Percentiles rank a stretch among this genome's conserved stretches.
Conservation (phyloP, 345 rosid species). For the Mallotus nudiflorus region DNA sequence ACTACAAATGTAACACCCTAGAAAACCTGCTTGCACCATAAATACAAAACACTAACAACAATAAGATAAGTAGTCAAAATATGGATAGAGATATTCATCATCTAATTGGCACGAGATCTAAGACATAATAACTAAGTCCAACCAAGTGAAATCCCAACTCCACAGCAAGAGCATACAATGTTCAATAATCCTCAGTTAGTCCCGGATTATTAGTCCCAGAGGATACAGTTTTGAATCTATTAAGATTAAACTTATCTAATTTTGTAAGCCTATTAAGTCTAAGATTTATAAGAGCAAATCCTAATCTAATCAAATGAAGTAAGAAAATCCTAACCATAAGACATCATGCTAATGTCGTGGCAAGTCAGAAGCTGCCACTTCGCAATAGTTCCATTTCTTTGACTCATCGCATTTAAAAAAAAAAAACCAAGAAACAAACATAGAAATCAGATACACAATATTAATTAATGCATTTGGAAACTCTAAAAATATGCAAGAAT, state of each 20-base stretch:
- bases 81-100: conserved; percentile 90
- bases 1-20: conserved; percentile 82
- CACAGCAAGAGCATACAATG: conserved; percentile 80
- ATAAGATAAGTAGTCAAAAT: conserved; percentile 88
- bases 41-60: conserved; percentile 83
- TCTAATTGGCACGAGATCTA: conserved; percentile 70
- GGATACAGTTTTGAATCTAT: conserved; percentile 48
- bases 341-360: conserved; percentile 84
- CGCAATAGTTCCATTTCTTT: conserved; percentile 49
- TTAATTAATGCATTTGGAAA: too few relatives aligned
- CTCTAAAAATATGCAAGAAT: too few relatives aligned
- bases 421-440: background rate
- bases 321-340: conserved; percentile 81
- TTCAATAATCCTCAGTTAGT: conserved; percentile 87
- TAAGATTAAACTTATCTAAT: conserved; percentile 74
- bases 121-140: conserved; percentile 78
- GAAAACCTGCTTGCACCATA: conserved; percentile 67
- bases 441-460: background rate
- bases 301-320: conserved; percentile 68
- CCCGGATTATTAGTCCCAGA: conserved; percentile 45
- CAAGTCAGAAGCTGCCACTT: conserved; percentile 42
- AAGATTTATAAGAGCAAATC: conserved; percentile 55
- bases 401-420: conserved; percentile 58
- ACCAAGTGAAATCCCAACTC: conserved; percentile 65
- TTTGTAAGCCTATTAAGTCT: conserved; percentile 71